A percentile compares a stretch with the other conserved stretches of the same genome.
Evolutionary conservation across 176 grass and related monocot species (phyloP).

Genomic region (Canna indica): DNA sequence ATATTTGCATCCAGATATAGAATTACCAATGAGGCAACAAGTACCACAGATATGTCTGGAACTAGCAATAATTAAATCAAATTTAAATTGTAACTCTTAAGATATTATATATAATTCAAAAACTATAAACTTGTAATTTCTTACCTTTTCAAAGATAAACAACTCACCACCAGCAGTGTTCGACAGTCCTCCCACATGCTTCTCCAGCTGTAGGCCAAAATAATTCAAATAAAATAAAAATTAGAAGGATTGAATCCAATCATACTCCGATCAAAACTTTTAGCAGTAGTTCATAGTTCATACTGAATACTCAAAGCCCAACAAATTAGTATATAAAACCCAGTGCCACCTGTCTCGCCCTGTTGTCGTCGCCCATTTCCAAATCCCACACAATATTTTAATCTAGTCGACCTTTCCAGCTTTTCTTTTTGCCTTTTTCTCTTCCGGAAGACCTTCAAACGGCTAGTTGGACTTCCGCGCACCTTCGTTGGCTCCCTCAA

Average conservation of each 20-base stretch:
- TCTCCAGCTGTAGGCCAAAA: not conserved
- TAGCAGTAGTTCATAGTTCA: too few relatives aligned
- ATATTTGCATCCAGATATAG: too few relatives aligned
- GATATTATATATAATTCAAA: too few relatives aligned
- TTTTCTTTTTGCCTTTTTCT: not conserved
- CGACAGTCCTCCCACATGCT: not conserved
- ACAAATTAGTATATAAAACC: not conserved
- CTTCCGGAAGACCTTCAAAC: not conserved
- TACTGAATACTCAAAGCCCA: too few relatives aligned
- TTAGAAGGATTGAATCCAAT: not conserved
- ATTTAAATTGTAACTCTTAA: too few relatives aligned
- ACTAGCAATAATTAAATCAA: too few relatives aligned
- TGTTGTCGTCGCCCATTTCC: too few relatives aligned
- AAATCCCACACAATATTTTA: too few relatives aligned
- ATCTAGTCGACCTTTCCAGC: not conserved
- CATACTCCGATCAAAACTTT: not conserved
- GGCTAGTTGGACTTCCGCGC: constrained; percentile 19
- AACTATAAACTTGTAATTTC: too few relatives aligned
- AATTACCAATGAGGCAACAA: too few relatives aligned
- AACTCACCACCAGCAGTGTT: not conserved
- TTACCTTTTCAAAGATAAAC: too few relatives aligned
- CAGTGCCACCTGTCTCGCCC: not conserved
- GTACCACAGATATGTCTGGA: too few relatives aligned
- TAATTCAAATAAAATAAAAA: not conserved
- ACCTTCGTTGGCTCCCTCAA: not conserved